Conservation (phyloP, 768 basidiomycete genomes). For the Psilocybe cubensis region DNA sequence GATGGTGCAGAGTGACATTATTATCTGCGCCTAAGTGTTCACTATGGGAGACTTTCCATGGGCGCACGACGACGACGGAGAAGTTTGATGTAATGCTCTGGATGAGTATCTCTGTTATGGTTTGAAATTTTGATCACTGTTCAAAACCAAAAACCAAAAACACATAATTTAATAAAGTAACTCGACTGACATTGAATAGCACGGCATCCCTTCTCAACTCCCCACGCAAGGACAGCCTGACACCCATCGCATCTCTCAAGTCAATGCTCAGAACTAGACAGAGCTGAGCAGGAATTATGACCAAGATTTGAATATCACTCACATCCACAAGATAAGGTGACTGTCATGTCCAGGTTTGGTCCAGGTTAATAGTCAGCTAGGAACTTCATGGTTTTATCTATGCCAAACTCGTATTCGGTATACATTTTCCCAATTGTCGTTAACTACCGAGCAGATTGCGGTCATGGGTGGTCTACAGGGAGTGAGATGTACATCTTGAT, state of each 20-base stretch:
- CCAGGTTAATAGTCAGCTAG: conserved; percentile 82
- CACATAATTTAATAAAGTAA: conserved; percentile 65
- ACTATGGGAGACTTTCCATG: conserved; percentile 67
- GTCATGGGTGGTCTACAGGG: too few relatives aligned
- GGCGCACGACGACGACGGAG: conserved; percentile 51
- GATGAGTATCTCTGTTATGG: conserved; percentile 43
- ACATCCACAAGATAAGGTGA: conserved; percentile 95
- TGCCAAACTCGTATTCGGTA: conserved; percentile 90
- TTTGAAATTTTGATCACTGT: neutral
- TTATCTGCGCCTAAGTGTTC: too few relatives aligned
- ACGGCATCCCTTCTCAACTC: conserved; percentile 87
- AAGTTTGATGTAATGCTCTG: conserved; percentile 53
- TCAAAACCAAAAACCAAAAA: neutral
- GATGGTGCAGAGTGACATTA: too few relatives aligned
- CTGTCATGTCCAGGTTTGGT: conserved; percentile 88
- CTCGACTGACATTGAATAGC: conserved; percentile 83
- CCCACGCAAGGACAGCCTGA: conserved; percentile 80
- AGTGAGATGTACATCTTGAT: too few relatives aligned
- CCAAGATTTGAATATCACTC: conserved; percentile 35
- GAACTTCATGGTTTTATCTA: conserved; percentile 67
- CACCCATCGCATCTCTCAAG: conserved; percentile 91
- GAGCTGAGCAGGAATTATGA: conserved; percentile 3
- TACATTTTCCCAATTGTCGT: conserved; percentile 88
- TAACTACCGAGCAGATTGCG: too few relatives aligned
- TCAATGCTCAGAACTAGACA: conserved; percentile 81